Evolutionary conservation across 2,329 filamentous ascomycete genomes (phyloP).

Genomic region (Scedosporium boydii): DNA sequence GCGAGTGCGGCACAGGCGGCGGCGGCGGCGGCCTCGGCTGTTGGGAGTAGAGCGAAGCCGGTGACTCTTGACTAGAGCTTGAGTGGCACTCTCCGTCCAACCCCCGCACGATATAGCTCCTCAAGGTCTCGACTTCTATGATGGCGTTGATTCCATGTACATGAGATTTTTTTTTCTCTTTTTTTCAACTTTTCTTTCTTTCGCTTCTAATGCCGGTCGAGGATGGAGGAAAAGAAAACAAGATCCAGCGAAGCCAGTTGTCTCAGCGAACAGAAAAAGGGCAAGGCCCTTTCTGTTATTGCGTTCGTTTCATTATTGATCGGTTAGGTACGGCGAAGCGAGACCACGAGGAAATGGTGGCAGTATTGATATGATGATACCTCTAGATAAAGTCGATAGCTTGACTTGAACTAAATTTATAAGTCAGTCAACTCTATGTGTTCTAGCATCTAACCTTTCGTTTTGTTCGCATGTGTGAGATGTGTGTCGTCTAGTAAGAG

Average conservation of each 20-base stretch:
- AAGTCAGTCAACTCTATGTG: not conserved
- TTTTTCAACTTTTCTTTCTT: not conserved
- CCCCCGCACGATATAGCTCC: too few species aligned
- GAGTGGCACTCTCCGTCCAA: not conserved
- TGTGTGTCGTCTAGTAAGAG: not conserved
- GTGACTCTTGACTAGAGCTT: slow-evolving; percentile 3
- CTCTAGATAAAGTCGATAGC: slow-evolving; percentile 3
- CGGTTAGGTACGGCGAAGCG: not conserved
- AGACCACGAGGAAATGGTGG: not conserved
- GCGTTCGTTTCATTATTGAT: not conserved
- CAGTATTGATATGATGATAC: slow-evolving; percentile 5
- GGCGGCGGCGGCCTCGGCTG: not conserved
- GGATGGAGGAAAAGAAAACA: not conserved
- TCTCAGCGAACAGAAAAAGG: too few species aligned
- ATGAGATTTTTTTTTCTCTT: not conserved
- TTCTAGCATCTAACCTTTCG: not conserved
- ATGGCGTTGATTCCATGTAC: not conserved
- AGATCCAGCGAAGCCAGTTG: not conserved
- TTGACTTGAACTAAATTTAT: not conserved
- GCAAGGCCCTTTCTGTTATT: not conserved
- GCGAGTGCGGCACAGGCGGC: not conserved
- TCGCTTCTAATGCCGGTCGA: not conserved
- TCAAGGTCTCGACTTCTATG: not conserved
- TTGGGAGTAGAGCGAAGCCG: slow-evolving; percentile 1
- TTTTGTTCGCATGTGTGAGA: not conserved